Percentiles rank a stretch among this genome's conserved stretches.
Evolutionary conservation across 257 asterid species (phyloP).

Genomic region (Salvia splendens): DNA sequence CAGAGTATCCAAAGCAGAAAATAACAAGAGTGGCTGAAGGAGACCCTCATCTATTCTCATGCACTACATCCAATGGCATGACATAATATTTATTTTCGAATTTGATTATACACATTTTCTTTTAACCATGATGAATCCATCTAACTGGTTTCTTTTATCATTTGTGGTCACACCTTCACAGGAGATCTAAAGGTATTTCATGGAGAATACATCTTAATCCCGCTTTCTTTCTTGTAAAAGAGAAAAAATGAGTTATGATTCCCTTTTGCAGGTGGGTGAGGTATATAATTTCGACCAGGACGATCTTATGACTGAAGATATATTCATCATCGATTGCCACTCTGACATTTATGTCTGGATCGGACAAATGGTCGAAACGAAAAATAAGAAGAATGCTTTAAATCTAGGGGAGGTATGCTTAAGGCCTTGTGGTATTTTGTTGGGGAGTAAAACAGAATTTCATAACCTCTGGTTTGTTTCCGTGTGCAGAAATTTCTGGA

Average conservation of each 20-base stretch:
- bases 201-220: not conserved
- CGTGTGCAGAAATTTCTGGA: constrained; percentile 59
- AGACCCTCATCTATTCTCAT: constrained; percentile 73
- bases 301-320: constrained; percentile 88
- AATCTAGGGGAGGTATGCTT: constrained; percentile 73
- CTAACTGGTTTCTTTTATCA: constrained; percentile 46
- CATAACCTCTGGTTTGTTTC: constrained; percentile 9
- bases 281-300: constrained; percentile 81
- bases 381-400: constrained; percentile 68
- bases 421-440: not conserved
- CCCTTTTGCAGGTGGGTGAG: constrained; percentile 68
- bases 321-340: constrained; percentile 69
- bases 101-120: not conserved
- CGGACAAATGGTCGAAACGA: constrained; percentile 70
- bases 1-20: constrained; percentile 62
- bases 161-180: constrained; percentile 40
- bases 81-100: constrained; percentile 6
- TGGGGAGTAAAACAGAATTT: not conserved
- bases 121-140: constrained; percentile 12
- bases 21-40: constrained; percentile 52
- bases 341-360: constrained; percentile 74
- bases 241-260: constrained; percentile 1
- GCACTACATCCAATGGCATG: constrained; percentile 53
- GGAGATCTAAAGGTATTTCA: constrained; percentile 78
- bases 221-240: not conserved